phyloP scores from a whole-genome alignment of 1,139 yeast species.

The Candida sanyaensis region DNA sequence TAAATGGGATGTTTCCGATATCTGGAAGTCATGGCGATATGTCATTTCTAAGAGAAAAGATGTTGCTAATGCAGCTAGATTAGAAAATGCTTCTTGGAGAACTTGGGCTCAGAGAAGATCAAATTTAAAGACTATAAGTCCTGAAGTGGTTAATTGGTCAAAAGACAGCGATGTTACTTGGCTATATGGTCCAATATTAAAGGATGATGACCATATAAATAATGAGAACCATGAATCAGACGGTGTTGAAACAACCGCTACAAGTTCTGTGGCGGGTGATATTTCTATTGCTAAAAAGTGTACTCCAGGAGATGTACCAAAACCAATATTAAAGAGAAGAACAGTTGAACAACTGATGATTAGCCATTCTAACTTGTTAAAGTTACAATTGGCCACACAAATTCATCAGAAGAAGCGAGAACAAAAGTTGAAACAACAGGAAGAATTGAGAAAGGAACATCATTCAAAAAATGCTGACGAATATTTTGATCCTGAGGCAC shows the following conservation, averaged over 20 bases:
- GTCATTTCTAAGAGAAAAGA: constrained; percentile 79
- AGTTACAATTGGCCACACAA: constrained; percentile 46
- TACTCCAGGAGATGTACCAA: constrained; percentile 34
- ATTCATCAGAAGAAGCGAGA: constrained; percentile 28
- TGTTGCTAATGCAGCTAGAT: constrained; percentile 65
- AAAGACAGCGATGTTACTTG: constrained; percentile 81
- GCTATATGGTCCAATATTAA: constrained; percentile 77
- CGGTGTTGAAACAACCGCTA: constrained; percentile 32
- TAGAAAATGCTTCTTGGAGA: constrained; percentile 84
- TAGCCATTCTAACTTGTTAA: constrained; percentile 54
- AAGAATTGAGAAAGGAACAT: constrained; percentile 18
- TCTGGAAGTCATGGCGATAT: constrained; percentile 93
- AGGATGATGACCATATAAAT: constrained; percentile 29
- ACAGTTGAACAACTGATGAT: constrained; percentile 76
- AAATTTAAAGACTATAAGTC: constrained; percentile 65
- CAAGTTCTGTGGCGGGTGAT: constrained; percentile 51
- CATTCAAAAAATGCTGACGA: constrained; percentile 28
- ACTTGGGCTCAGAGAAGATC: constrained; percentile 83
- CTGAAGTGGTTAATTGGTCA: constrained; percentile 76
- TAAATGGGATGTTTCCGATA: constrained; percentile 93
- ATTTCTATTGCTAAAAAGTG: constrained; percentile 26
- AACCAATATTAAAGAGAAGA: constrained; percentile 81
- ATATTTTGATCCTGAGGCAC: constrained; percentile 56
- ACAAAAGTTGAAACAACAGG: constrained; percentile 16
- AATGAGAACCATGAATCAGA: constrained; percentile 18